Evolutionary conservation across 805 yeast genomes (phyloP).

Genomic region (Zygosaccharomyces pseudorouxii): DNA sequence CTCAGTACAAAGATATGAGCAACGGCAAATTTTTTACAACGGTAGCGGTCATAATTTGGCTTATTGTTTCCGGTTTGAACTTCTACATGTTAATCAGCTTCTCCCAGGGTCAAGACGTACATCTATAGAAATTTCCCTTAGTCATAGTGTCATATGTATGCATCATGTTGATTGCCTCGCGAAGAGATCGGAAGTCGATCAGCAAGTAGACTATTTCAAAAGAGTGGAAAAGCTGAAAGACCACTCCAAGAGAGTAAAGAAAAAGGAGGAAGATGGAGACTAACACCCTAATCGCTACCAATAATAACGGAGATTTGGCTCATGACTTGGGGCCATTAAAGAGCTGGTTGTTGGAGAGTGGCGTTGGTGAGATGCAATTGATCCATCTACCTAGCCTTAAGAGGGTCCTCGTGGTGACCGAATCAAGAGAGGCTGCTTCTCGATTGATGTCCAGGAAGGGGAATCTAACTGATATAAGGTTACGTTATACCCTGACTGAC

Average conservation of each 20-base stretch:
- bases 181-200: not conserved
- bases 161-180: not conserved
- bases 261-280: conserved; percentile 12
- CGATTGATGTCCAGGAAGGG: not conserved
- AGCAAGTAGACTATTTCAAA: not conserved
- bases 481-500: conserved; percentile 2
- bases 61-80: conserved; percentile 62
- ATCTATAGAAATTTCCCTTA: conserved; percentile 21
- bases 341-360: conserved; percentile 20
- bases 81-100: conserved; percentile 53
- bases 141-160: not conserved
- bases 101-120: conserved; percentile 42
- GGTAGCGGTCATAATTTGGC: conserved; percentile 59
- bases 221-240: not conserved
- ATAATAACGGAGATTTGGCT: conserved; percentile 8
- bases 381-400: conserved; percentile 22
- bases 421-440: conserved; percentile 1
- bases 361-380: conserved; percentile 22
- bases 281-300: conserved; percentile 27
- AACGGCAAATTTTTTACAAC: conserved; percentile 45
- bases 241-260: not conserved
- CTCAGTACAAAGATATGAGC: conserved; percentile 39
- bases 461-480: not conserved
- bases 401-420: conserved; percentile 15
- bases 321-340: conserved; percentile 12